Conservation (phyloP, 495 filamentous ascomycete species). For the Tuber indicum region DNA sequence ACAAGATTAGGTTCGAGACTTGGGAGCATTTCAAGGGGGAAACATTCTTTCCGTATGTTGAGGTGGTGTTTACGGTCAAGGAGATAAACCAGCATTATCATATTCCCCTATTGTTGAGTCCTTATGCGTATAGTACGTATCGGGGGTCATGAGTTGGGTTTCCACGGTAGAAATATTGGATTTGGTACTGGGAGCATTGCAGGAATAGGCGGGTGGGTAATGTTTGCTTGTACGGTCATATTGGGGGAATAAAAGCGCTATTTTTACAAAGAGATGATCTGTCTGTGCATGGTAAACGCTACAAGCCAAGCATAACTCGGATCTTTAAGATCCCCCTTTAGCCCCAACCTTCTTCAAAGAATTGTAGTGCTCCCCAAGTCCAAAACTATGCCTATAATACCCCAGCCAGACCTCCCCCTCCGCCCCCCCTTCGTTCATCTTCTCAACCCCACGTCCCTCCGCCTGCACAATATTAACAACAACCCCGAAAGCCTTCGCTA, state of each 20-base stretch:
- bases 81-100: constrained; percentile 72
- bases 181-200: not conserved
- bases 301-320: not conserved
- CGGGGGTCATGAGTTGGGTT: constrained; percentile 55
- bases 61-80: constrained; percentile 72
- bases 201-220: not conserved
- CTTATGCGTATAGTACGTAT: constrained; percentile 91
- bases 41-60: constrained; percentile 90
- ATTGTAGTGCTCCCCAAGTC: constrained; percentile 95
- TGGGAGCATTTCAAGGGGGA: constrained; percentile 49
- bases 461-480: constrained; percentile 80
- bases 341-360: constrained; percentile 55
- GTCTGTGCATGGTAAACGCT: not conserved
- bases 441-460: constrained; percentile 65
- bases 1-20: constrained; percentile 41
- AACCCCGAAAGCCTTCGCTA: constrained; percentile 75
- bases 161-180: not conserved
- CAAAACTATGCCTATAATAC: constrained; percentile 89
- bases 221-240: not conserved
- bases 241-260: not conserved
- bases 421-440: constrained; percentile 49
- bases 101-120: constrained; percentile 81
- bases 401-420: constrained; percentile 69
- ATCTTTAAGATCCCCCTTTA: not conserved
- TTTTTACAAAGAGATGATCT: not conserved